Percentiles rank a stretch among this genome's conserved stretches.
Conservation (phyloP, 1,139 yeast genomes). For the Nakaseomyces glabratus region DNA sequence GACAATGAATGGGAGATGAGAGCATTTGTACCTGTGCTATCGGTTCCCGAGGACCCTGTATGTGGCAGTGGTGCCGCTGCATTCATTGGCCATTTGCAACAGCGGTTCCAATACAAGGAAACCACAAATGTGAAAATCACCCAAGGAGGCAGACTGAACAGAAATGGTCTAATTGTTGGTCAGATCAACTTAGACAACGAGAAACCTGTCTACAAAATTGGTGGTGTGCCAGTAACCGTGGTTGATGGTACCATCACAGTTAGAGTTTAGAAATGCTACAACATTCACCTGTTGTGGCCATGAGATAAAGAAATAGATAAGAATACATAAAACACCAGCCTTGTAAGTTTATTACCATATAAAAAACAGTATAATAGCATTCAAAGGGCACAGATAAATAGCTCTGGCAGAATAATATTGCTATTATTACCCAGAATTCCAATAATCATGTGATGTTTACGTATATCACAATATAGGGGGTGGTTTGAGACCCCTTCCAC, state of each 20-base stretch:
- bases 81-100: slow-evolving; percentile 30
- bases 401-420: too few species aligned
- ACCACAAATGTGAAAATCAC: slow-evolving; percentile 24
- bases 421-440: too few species aligned
- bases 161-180: slow-evolving; percentile 33
- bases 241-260: slow-evolving; percentile 29
- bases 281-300: too few species aligned
- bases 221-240: slow-evolving; percentile 33
- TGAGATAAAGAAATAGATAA: too few species aligned
- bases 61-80: slow-evolving; percentile 44
- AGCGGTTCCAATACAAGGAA: slow-evolving; percentile 14
- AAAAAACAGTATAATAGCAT: too few species aligned
- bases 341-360: too few species aligned
- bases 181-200: slow-evolving; percentile 17
- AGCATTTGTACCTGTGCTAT: slow-evolving; percentile 36
- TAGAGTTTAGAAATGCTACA: not conserved
- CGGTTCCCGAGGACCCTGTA: slow-evolving; percentile 42
- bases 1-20: slow-evolving; percentile 29
- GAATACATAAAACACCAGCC: too few species aligned
- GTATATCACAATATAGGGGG: too few species aligned
- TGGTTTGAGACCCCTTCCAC: too few species aligned
- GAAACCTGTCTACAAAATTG: slow-evolving; percentile 20
- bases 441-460: too few species aligned
- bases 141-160: slow-evolving; percentile 34
- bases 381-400: too few species aligned